Evolutionary conservation across 208 protist species (phyloP), one percentile per base, ranked within the genome.

Genomic region (Acanthamoeba sp.): DNA sequence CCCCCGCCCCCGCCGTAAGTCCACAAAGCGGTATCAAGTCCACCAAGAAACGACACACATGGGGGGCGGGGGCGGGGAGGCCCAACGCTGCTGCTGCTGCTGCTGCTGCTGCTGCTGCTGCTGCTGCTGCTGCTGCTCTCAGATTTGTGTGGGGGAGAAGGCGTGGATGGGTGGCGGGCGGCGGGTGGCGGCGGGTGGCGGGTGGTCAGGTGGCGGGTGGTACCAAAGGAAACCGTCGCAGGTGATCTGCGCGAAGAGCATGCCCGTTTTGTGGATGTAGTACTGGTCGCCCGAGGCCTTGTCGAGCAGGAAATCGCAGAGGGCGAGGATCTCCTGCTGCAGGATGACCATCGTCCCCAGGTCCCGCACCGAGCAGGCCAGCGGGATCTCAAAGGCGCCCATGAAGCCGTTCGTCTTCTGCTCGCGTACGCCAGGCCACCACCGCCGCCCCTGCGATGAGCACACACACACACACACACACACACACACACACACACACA

Each of bases 211-310:
- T 18, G 9, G 24, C 2, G n/a, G 36, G 2, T 2, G 16, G 29
- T 78, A 93, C 64, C 95, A 96, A 4, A 94, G n/a, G 36, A 96
- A 96, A 16, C 95, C 95, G 48, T 96, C 95, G 9, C 93, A 69
- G 16, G 94, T 91, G 1, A 96, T 88, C 32, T 93, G 50, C 0
- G 94, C 95, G 62, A 96, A 95, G 29, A 95, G 42, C 73, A 95
- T 91, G 24, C 93, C 95, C 22, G 88, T 95, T 50, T 84, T 89
- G 48, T 96, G 95, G 38, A 96, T 94, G n/a, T 94, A 95, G 48
- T 95, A 89, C 71, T 93, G 93, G 85, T 92, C 69, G 7, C 69
- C 66, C 3, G 90, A 52, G 50, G 69, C 40, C 66, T 94, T 80
- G 42, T 85, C 71, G 20, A 94, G 73, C 5, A 85, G 29, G 71